A percentile compares a stretch with the other conserved stretches of the same genome.
phyloP scores from a whole-genome alignment of 805 yeast species.

The Metschnikowia kofuensis region DNA sequence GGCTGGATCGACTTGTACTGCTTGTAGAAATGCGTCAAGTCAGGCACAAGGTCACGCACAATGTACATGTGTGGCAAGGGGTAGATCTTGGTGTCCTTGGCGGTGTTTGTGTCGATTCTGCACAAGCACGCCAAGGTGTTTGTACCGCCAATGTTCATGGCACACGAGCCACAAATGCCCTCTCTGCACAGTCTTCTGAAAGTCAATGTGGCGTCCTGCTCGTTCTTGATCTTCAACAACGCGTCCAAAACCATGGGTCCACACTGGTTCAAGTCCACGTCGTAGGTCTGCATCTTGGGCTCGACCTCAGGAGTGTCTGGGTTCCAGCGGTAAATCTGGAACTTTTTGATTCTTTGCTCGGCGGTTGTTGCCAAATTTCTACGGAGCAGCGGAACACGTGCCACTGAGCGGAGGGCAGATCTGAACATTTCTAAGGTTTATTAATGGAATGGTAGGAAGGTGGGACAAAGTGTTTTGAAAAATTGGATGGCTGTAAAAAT shows the following conservation, averaged over 20 bases:
- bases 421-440: constrained; percentile 13
- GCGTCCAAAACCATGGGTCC: constrained; percentile 99
- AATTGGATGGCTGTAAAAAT: neutral
- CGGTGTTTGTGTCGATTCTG: constrained; percentile 77
- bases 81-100: constrained; percentile 81
- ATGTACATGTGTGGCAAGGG: constrained; percentile 98
- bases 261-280: constrained; percentile 83
- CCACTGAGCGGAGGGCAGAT: constrained; percentile 14
- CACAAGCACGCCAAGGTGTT: constrained; percentile 97
- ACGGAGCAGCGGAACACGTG: constrained; percentile 14
- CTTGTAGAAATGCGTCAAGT: constrained; percentile 94
- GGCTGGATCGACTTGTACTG: constrained; percentile 99
- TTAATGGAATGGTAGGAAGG: neutral
- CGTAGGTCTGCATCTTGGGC: constrained; percentile 81
- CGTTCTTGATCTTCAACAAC: constrained; percentile 88
- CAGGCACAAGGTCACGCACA: constrained; percentile 96
- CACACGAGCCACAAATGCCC: constrained; percentile 99
- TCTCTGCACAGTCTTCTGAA: constrained; percentile 98
- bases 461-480: neutral
- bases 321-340: constrained; percentile 96
- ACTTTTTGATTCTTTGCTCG: constrained; percentile 66
- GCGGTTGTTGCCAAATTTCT: constrained; percentile 36
- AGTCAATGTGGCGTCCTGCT: constrained; percentile 92
- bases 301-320: constrained; percentile 94
- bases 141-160: constrained; percentile 98